Percentiles rank a stretch among this genome's conserved stretches.
Conservation (phyloP, 768 basidiomycete genomes). For the Mycena venus region DNA sequence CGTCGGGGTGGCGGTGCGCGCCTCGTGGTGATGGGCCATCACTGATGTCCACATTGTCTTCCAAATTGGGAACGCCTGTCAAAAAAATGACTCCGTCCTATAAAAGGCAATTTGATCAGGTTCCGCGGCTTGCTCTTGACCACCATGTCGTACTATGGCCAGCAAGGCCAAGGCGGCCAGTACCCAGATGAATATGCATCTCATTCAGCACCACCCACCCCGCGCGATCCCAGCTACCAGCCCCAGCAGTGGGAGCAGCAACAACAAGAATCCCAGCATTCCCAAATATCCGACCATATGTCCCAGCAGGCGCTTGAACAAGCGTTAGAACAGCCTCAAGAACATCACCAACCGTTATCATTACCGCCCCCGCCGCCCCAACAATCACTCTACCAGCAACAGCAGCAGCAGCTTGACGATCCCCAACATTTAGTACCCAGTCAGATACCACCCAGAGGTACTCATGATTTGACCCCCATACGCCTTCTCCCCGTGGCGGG, state of each 20-base stretch:
- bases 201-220: constrained; percentile 63
- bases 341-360: constrained; percentile 9
- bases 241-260: constrained; percentile 47
- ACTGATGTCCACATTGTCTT: neutral
- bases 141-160: constrained; percentile 64
- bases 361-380: constrained; percentile 3
- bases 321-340: constrained; percentile 23
- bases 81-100: constrained; percentile 40
- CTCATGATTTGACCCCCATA: constrained; percentile 47
- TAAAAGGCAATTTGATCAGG: constrained; percentile 48
- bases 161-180: constrained; percentile 33
- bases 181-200: constrained; percentile 55
- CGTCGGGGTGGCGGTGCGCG: neutral
- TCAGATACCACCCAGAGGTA: constrained; percentile 38
- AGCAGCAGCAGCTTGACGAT: constrained; percentile 37
- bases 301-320: constrained; percentile 24
- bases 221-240: constrained; percentile 49
- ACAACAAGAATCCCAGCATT: constrained; percentile 41
- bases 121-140: constrained; percentile 43
- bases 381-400: constrained; percentile 14
- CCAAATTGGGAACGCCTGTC: no score
- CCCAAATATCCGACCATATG: constrained; percentile 19
- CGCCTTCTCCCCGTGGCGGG: constrained; percentile 44
- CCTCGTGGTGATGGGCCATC: constrained; percentile 17
- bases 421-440: constrained; percentile 43